Base-by-base conservation (phyloP, 768 basidiomycete genomes). In the Boletus vinaceobasis region DNA sequence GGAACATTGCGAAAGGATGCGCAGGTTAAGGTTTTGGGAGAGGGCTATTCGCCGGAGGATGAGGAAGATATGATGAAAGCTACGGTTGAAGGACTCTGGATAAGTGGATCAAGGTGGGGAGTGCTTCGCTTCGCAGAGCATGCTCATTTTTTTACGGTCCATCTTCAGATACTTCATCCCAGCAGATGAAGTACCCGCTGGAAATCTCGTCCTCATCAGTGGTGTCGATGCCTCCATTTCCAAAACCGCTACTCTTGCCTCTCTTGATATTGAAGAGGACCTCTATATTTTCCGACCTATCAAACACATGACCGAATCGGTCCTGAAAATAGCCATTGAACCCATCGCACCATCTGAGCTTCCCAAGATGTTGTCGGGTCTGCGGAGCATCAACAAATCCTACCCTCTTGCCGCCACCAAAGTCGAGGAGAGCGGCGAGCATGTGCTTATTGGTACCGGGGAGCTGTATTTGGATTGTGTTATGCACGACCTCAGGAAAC, bases 381-480 rank as follows among this genome's bases (percentile, higher is more conserved):
- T 99, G 53, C 88, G 97, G 56, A 97, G 92, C 61, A 84, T 99
- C 74, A 98, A 98, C 77, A 99, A 98, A 71, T 93, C 92, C 31
- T 99, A 98, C 71, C 96, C 97, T 5, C 80, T 99, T 13, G 84
- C 91, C 10, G 80, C 86, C 43, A 98, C 97, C 2, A 97, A 98
- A 70, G 97, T 98, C 26, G 97, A 99, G 71, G 97, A 99, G 73
- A 93, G 90, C 50, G 97, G 97, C 19, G 97, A 99, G 69, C 97
- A 99, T 69, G 91, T 99, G 55, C 74, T 99, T 57, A 85, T 98
- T 59, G 97, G 97, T 49, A 98, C 97, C 2, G 97, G 97, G 47
- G 97, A 99, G 68, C 76, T 99, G 48, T 98, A 96, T 73, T 77
- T 99, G 64, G 97, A 99, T 69, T 96, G 89, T 59, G 90, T 96